Evolutionary conservation across 73 alveolate genomes (phyloP), one percentile per base, ranked within the genome.

Genomic region (Symbiodinium pilosum): DNA sequence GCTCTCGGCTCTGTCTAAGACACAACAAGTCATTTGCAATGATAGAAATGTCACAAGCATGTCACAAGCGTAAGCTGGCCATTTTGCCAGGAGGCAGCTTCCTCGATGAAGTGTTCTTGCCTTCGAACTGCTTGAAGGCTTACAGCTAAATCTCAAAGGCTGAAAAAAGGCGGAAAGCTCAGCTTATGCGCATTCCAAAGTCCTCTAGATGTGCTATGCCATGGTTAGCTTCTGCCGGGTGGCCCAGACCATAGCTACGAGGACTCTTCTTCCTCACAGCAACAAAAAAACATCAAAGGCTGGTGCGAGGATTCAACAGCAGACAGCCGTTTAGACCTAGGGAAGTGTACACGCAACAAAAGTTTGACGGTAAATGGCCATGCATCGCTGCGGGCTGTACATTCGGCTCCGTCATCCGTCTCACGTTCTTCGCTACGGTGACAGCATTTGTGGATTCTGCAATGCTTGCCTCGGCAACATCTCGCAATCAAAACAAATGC

Each of bases 391-490:
- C 54, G 56, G 75, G 42, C 86, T 88, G 97, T 26, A 91, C 97
- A 41, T 47, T 68, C 88, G 97, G 97, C 56, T 91, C 97, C 81
- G 88, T 68, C 87, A 59, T 91, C n/a, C 97, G 84, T 32, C 97
- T 87, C 5, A 42, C 86, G 64, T 9, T 41, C 87, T n/a, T 83
- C 95, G 71, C 18, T 84, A 20, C 84, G 59, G 14, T 47, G 21
- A 36, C 77, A 18, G 36, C 36, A 16, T 59, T 68, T 5, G 87
- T 77, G 18, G 97, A 91, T 30, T 91, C 97, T 21, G 97, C 97
- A 16, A 83, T 30, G 88, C 97, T 91, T n/a, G 52, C 97, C 97
- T 91, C 21, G 8, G 95, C 34, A 32, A 36, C 30, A 41, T 64
- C 32, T 24, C 26, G 38, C 39, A 20, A n/a, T n/a, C n/a, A 40